Base-by-base conservation (phyloP, 1,284 basidiomycete genomes). In the Ceratobasidium theobromae region DNA sequence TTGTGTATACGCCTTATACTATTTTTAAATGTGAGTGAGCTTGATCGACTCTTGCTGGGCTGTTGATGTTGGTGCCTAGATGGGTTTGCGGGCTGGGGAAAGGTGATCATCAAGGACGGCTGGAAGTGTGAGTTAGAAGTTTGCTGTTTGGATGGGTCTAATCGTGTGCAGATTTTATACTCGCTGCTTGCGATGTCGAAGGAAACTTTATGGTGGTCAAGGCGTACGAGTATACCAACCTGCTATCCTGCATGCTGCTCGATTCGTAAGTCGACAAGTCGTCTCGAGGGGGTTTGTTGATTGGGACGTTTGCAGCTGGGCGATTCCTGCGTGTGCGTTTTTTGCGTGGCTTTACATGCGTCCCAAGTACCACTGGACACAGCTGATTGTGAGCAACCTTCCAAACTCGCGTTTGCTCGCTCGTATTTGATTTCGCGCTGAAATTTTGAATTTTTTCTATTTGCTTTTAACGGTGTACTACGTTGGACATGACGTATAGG, bases 171-270 rank as follows among this genome's bases (percentile, higher is more conserved):
- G 89, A 93, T 74, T 76, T 90, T 69, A 80, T 93, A 65, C 79
- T 94, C 23, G 90, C 88, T 18, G 83, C 81, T 18, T 89, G 84
- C 74, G 91, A 93, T 73, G 90, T 93, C 41, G 90, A 92, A 74
- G 91, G 86, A 33, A 93, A 94, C 74, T 94, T 89, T 73, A 75
- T 91, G 57, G 91, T 89, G 45, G 85, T 25, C 45, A 90, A 89
- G 83, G 91, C 92, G 9, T 94, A 91, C 74, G 82, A 89, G 76
- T 93, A 91, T 78, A 94, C 92, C 41, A 89, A 90, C 68, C 77
- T 94, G 0, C 78, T 94, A 40, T 93, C 91, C 0, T 91, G 89
- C 76, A 91, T 92, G 88, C 81, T 94, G 14, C 85, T 94, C 58
- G 89, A 93, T 73, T 87, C 91, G 83, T 89, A 74, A 70, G 84